Evolutionary conservation across 106 monocot species (phyloP).

Genomic region (Triglochin maritima): DNA sequence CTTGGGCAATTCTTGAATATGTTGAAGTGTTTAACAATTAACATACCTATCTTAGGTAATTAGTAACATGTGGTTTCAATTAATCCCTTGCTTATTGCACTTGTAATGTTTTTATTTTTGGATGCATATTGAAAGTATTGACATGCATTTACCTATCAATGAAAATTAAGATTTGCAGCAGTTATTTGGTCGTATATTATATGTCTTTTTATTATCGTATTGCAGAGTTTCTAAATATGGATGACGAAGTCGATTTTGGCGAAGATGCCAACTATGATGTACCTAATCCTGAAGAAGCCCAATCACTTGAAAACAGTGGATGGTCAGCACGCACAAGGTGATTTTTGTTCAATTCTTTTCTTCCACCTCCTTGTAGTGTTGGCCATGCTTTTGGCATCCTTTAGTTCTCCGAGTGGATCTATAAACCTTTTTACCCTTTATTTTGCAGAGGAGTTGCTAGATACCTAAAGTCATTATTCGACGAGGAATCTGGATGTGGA

Average conservation of each 20-base stretch:
- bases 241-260: constrained; percentile 65
- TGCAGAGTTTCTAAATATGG: constrained; percentile 72
- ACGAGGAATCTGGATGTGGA: constrained; percentile 59
- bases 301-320: constrained; percentile 69
- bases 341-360: not conserved
- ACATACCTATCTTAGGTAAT: no score
- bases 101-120: no score
- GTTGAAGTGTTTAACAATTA: no score
- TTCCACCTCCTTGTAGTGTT: not conserved
- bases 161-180: not conserved
- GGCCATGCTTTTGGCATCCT: not conserved
- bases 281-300: constrained; percentile 47
- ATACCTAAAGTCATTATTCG: constrained; percentile 75
- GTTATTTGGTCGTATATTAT: not conserved
- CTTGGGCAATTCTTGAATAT: no score
- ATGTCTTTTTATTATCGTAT: not conserved
- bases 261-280: constrained; percentile 46
- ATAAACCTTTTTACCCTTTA: not conserved
- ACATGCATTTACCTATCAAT: no score
- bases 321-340: constrained; percentile 96
- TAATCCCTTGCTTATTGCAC: no score
- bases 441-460: constrained; percentile 70
- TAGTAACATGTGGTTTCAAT: no score
- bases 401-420: not conserved
- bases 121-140: no score